Evolutionary conservation across 2,329 filamentous ascomycete species (phyloP).

Genomic region (Didymosphaeria variabile): DNA sequence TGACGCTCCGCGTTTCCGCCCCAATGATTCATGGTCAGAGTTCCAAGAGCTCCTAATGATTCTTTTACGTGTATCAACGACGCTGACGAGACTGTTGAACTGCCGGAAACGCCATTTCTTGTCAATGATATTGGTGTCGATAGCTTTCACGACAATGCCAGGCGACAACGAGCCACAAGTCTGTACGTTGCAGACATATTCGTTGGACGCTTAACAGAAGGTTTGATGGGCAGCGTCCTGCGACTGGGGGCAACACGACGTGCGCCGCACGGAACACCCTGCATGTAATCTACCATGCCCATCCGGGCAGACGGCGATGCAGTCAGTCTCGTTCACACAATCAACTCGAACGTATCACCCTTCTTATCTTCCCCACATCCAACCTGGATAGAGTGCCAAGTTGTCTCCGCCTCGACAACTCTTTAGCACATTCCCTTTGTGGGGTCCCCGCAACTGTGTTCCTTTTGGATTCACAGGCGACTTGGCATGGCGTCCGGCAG

Average conservation of each 20-base stretch:
- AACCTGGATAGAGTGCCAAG: constrained; percentile 34
- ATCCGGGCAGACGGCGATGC: constrained; percentile 5
- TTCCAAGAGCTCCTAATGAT: constrained; percentile 4
- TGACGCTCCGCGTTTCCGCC: background rate
- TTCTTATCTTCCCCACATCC: constrained; percentile 35
- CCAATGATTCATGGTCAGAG: constrained; percentile 3
- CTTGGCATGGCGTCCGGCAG: constrained; percentile 37
- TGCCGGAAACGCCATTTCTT: constrained; percentile 10
- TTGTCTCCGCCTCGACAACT: constrained; percentile 21
- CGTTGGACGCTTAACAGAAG: background rate
- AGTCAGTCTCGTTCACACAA: background rate
- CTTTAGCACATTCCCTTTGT: constrained; percentile 28
- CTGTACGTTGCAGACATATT: background rate
- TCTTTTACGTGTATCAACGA: background rate
- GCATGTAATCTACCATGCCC: background rate
- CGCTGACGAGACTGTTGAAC: background rate
- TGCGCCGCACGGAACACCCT: background rate
- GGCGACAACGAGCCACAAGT: background rate
- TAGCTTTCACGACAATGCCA: background rate
- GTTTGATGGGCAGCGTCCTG: background rate
- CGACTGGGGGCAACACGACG: background rate
- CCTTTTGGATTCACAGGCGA: constrained; percentile 19
- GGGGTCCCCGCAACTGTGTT: constrained; percentile 35
- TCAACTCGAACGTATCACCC: constrained; percentile 10
- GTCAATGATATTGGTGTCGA: background rate